Evolutionary conservation across 306 rosid genomes (phyloP), one percentile per base, ranked within the genome.

Genomic region (Morella rubra): DNA sequence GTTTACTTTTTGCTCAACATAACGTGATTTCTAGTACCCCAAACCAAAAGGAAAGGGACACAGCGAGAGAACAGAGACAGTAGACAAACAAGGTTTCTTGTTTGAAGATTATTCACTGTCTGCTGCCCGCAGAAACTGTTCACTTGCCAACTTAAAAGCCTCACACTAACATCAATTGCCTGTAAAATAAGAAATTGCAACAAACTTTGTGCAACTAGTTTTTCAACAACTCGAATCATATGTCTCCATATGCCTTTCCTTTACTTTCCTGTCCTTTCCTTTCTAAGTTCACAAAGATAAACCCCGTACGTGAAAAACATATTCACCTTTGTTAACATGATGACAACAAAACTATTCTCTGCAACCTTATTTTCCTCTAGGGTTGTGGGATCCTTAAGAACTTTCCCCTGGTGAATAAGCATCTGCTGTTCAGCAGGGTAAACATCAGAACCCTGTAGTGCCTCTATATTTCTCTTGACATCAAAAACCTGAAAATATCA

Each of bases 371-470:
- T 92, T 73, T 90, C 96, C 41, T 84, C 93, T 88, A 95, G 86
- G 22, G 95, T 90, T 53, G 96, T 85, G 66, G 47, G 79, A 74
- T 95, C 97, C 79, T 92, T 92, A 11, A 92, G 96, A 77, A 92
- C 98, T 76, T 95, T 92, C 56, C 97, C 97, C 79, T 95, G 97
- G 78, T 92, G 87, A 53, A 95, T 95, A 44, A 95, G 98, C 97
- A 95, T 95, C 86, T 92, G 96, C 77, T 89, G 97, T 0, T 89
- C 56, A 46, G 98, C 93, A 77, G 98, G 98, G 77, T 95, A 95
- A 73, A 85, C 88, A 76, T 85, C 91, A 49, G 78, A 80, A 74
- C 97, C 97, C 80, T 90, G 97, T 46, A 80, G 81, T 77, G 89
- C 82, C 83, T 95, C 97, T 70, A 95, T 88, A 46, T 71, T 81